Base-by-base conservation (phyloP, 768 basidiomycete genomes). In the Asterophora lycoperdoides region DNA sequence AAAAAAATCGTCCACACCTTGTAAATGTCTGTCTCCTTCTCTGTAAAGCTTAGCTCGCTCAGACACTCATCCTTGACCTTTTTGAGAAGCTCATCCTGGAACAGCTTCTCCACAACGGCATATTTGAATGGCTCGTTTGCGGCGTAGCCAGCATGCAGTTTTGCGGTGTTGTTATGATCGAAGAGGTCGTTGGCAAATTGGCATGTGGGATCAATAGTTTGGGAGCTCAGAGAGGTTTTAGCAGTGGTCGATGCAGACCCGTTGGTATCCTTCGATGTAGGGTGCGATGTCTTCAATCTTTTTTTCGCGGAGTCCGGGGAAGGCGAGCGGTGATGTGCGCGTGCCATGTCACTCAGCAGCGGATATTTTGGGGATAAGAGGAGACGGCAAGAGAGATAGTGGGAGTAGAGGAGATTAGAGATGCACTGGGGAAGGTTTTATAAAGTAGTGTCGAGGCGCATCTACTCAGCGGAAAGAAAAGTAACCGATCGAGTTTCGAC, bases 21-120 rank as follows among this genome's bases (percentile, higher is more conserved):
- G 81, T 97, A 98, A 56, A 98, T 98, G 62, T 98, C 95, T 2
- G 95, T 98, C 75, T 97, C 90, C 70, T 96, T 98, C 71, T 93
- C 85, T 3, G 86, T 79, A 64, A 94, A 93, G 64, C 75, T 84
- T 52, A 94, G 77, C 60, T 92, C 81, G 43, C 72, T 68, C 47
- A 88, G 67, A 57, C 89, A 90, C 65, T 94, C 92, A 58, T 92
- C 85, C 68, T 89, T 87, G 51, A 92, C 92, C 28, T 77, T 76
- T 59, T 75, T 73, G 28, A 97, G 75, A 20, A 98, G 76, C 6
- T 85, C 85, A 56, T 93, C 86, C 58, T 86, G 83, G 66, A 97
- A 88, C 15, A 97, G 75, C 57, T 84, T 80, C 42, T 86, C 81
- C 46, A 96, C 77, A 43, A 90, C 74, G 14, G 81, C 82, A 68